A percentile compares a stretch with the other conserved stretches of the same genome.
Evolutionary conservation across 768 basidiomycete species (phyloP).

Genomic region (Erythrobasidium yunnanense): DNA sequence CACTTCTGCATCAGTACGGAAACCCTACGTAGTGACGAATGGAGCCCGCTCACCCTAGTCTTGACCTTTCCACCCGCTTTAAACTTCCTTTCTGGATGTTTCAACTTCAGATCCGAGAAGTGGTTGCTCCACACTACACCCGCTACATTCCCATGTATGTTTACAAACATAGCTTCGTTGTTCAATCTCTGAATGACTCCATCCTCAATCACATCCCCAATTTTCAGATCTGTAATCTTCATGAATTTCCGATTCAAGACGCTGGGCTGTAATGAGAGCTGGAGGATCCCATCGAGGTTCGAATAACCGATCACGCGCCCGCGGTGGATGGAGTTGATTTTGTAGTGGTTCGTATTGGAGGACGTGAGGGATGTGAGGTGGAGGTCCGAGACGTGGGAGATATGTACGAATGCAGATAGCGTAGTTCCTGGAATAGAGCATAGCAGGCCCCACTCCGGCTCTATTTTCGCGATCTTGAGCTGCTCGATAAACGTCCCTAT

Average conservation of each 20-base stretch:
- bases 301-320: slow-evolving; percentile 81
- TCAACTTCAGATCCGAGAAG: slow-evolving; percentile 86
- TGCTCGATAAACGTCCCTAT: slow-evolving; percentile 61
- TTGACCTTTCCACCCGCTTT: slow-evolving; percentile 70
- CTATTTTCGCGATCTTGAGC: slow-evolving; percentile 62
- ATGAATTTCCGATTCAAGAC: slow-evolving; percentile 77
- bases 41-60: slow-evolving; percentile 57
- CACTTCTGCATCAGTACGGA: slow-evolving; percentile 46
- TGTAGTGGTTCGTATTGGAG: slow-evolving; percentile 58
- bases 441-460: slow-evolving; percentile 69
- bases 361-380: slow-evolving; percentile 61
- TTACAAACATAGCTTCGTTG: slow-evolving; percentile 69
- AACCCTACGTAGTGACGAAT: not conserved
- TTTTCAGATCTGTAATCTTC: slow-evolving; percentile 65
- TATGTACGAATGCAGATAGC: slow-evolving; percentile 69
- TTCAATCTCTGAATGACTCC: slow-evolving; percentile 69
- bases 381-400: slow-evolving; percentile 85
- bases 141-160: slow-evolving; percentile 74
- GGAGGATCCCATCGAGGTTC: slow-evolving; percentile 72
- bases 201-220: slow-evolving; percentile 77
- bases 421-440: slow-evolving; percentile 51
- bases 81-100: slow-evolving; percentile 78
- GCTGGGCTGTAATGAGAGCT: slow-evolving; percentile 72
- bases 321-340: slow-evolving; percentile 61
- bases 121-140: slow-evolving; percentile 90